These are phyloP conservation scores for Pythium graminicola DNA, from an alignment of 352 stramenopile species.

Conservation along the genomic window DNA sequence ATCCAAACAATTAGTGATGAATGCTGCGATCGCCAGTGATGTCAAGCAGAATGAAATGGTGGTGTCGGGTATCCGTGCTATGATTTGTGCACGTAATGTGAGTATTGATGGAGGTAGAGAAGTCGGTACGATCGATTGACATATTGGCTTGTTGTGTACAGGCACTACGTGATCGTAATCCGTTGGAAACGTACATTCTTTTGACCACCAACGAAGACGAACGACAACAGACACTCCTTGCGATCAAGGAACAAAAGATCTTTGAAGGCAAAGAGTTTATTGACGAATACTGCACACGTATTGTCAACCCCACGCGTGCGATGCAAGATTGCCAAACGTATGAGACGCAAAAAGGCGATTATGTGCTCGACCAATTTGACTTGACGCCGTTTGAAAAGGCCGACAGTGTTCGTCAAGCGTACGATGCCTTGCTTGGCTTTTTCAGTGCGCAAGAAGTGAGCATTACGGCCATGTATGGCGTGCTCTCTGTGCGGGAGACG, in stretches of 20 bases:
- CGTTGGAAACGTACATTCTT: slow-evolving; percentile 19
- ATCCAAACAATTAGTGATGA: slow-evolving; percentile 13
- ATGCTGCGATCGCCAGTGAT: slow-evolving; percentile 10
- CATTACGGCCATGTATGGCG: slow-evolving; percentile 17
- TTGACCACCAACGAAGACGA: slow-evolving; percentile 11
- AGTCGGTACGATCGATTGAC: too few species aligned
- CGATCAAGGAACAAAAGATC: slow-evolving; percentile 19
- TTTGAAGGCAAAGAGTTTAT: slow-evolving; percentile 21
- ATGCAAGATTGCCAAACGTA: slow-evolving; percentile 20
- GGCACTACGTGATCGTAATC: slow-evolving; percentile 15
- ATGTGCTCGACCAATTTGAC: slow-evolving; percentile 17
- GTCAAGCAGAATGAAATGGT: slow-evolving; percentile 21
- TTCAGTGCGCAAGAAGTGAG: slow-evolving; percentile 20
- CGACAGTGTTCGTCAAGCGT: slow-evolving; percentile 9
- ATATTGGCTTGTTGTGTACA: too few species aligned
- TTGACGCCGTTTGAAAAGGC: slow-evolving; percentile 17
- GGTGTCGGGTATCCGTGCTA: slow-evolving; percentile 17
- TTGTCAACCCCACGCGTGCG: slow-evolving; percentile 17
- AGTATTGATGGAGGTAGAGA: slow-evolving; percentile 1
- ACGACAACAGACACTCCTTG: slow-evolving; percentile 14
- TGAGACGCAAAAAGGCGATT: slow-evolving; percentile 19
- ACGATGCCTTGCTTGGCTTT: slow-evolving; percentile 17
- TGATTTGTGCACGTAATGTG: slow-evolving; percentile 20
- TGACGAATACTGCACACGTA: slow-evolving; percentile 19
- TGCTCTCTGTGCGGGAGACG: slow-evolving; percentile 19